Percentiles rank a stretch among this genome's conserved stretches.
These are phyloP conservation scores for Cyberlindnera maritima DNA, from an alignment of 805 yeast species.

Conservation along the genomic window DNA sequence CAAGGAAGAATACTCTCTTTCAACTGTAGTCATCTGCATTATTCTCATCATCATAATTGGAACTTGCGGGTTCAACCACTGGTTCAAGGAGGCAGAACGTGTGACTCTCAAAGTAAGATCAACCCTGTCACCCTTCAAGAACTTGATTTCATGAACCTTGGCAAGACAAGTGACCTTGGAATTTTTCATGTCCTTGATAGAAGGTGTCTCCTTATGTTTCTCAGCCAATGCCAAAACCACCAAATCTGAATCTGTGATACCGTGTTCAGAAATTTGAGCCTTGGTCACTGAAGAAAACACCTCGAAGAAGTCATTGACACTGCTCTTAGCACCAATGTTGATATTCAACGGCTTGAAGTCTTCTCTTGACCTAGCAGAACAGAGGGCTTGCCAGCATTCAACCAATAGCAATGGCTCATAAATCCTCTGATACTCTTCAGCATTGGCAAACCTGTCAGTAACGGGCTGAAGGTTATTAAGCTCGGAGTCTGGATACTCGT, in stretches of 20 bases:
- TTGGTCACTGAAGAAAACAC: conserved; percentile 72
- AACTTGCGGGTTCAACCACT: conserved; percentile 58
- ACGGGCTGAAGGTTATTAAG: conserved; percentile 36
- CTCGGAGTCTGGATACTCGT: conserved; percentile 59
- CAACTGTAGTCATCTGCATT: conserved; percentile 87
- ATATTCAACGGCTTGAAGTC: conserved; percentile 59
- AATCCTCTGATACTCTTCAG: conserved; percentile 61
- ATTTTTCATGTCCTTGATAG: conserved; percentile 33
- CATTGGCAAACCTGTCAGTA: conserved; percentile 52
- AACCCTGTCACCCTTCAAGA: conserved; percentile 57
- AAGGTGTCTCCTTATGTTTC: conserved; percentile 23
- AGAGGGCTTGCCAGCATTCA: conserved; percentile 93
- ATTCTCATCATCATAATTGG: conserved; percentile 67
- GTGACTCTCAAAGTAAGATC: conserved; percentile 75
- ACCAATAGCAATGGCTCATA: conserved; percentile 80
- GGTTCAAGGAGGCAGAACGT: conserved; percentile 43
- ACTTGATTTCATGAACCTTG: conserved; percentile 70
- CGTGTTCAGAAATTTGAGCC: conserved; percentile 45
- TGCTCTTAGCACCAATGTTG: conserved; percentile 73
- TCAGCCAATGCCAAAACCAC: conserved; percentile 52
- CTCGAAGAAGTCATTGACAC: conserved; percentile 85
- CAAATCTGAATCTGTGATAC: conserved; percentile 73
- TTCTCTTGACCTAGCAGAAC: conserved; percentile 62
- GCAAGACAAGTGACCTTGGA: conserved; percentile 65
- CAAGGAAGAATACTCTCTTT: conserved; percentile 86